Base-by-base conservation (phyloP, 1,284 basidiomycete species). In the Ganoderma resinaceum region DNA sequence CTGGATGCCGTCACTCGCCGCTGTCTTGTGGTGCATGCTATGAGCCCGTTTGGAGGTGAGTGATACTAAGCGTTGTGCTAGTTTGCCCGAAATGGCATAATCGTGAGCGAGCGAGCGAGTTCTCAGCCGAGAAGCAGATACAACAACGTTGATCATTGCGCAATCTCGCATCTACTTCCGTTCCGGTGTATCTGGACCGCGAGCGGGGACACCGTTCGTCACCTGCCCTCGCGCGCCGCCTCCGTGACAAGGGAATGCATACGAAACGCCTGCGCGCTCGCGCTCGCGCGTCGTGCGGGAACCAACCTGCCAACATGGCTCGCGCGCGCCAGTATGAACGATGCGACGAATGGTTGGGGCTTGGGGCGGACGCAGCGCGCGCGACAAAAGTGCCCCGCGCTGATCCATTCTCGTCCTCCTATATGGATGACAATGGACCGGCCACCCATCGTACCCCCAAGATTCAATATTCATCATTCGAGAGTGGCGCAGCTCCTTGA, bases 331-430 rank as follows among this genome's bases (percentile, higher is more conserved):
- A 23, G 65, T 29, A 42, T 57, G 60, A 62, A 66, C 33, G 26
- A 42, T 60, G 31, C 40, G 20, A 20, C 29, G 35, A 26, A 52
- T 40, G 62, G 61, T 53, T 62, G 65, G 35, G 65, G n/a, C 20
- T 53, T 62, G 65, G 35, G 65, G n/a, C 20, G 60, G 52, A 62
- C 29, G 52, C n/a, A n/a, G n/a, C n/a, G n/a, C n/a, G n/a, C n/a
- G 49, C 52, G 60, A 66, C 62, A 61, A 64, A 61, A 16, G 23
- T 14, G 14, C 46, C 57, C 62, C 60, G 62, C 62, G 66, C 62
- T 67, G 62, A 63, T 63, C 57, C 46, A 26, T 53, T 42, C 57
- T 58, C 40, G n/a, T 20, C 46, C 35, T 31, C 49, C 12, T 11
- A 52, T 12, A 52, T 31, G 26, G 31, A 14, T 16, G 52, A n/a